Base-by-base conservation (phyloP, 352 stramenopile genomes). In the Globisporangium paddicum region DNA sequence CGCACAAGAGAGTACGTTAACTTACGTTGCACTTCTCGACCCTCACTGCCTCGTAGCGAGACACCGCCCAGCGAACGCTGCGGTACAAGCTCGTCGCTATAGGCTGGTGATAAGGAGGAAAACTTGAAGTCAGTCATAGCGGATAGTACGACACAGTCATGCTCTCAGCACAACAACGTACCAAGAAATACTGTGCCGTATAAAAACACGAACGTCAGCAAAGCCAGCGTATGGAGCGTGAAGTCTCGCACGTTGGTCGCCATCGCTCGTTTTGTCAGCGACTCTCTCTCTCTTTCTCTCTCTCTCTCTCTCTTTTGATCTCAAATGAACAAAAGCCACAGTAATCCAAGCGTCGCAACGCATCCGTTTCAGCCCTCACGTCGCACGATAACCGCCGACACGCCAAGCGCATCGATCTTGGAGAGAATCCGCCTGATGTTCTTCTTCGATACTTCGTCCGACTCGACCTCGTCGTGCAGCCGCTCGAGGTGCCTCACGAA, bases 341-440 rank as follows among this genome's bases (percentile, higher is more conserved):
- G 37, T 5, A 32, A 6, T 32, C 23, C 34, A 48, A 48, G 35
- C 23, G 51, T 55, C 49, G 49, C 23, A 5, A 32, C 18, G 19
- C n/a, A n/a, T 55, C 32, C 40, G 4, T 38, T 42, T 19, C 35
- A 40, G 37, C 5, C 16, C 8, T 50, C 52, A 58, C 13, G 37
- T 30, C 10, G 32, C 19, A 49, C 44, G 37, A 46, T 23, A 23
- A 23, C 14, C 26, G 26, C 26, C 26, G 23, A 38, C 46, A 10
- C 16, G 19, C 26, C 35, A 26, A 81, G 49, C 1, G 52, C 58
- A 19, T 90, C 79, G 19, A 87, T 71, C 47, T 90, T 92, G 2
- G 66, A 60, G 8, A 89, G 21, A 54, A 90, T 86, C 11, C 82
- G 75, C 5, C 76, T 72, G 49, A 90, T 90, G 41, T 92, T 91